Evolutionary conservation across 2,329 filamentous ascomycete genomes (phyloP).

Genomic region (Lasiodiplodia citricola): DNA sequence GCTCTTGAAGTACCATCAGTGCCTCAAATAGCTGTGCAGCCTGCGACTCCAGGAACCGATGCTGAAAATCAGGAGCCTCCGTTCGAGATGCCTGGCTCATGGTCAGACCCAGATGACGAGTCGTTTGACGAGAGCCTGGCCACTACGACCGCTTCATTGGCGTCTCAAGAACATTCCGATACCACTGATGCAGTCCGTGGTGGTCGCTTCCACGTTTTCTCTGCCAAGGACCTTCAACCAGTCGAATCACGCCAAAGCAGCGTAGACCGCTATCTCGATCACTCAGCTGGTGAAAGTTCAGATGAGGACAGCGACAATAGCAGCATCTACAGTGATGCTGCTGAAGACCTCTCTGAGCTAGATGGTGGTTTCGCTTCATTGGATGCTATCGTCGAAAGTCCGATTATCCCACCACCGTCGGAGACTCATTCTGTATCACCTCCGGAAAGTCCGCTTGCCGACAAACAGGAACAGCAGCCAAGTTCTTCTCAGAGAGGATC

Average conservation of each 20-base stretch:
- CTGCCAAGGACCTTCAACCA: constrained; percentile 1
- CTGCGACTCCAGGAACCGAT: constrained; percentile 41
- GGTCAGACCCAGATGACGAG: constrained; percentile 32
- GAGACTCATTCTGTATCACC: not conserved
- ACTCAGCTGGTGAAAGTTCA: constrained; percentile 33
- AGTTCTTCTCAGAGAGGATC: constrained; percentile 33
- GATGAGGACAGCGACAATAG: constrained; percentile 46
- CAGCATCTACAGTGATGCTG: constrained; percentile 77
- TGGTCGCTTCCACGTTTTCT: constrained; percentile 9
- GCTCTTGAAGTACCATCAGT: constrained; percentile 30
- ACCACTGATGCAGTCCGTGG: not conserved
- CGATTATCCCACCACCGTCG: constrained; percentile 39
- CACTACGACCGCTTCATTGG: constrained; percentile 2
- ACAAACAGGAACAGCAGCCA: constrained; percentile 62
- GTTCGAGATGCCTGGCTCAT: constrained; percentile 37
- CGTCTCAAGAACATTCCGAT: not conserved
- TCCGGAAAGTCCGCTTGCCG: constrained; percentile 21
- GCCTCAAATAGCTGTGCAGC: constrained; percentile 42
- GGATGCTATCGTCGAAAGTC: constrained; percentile 71
- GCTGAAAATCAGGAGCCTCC: constrained; percentile 34
- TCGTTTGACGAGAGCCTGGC: constrained; percentile 32
- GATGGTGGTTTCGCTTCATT: constrained; percentile 75
- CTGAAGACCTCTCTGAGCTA: constrained; percentile 71
- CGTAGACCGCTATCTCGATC: constrained; percentile 9
- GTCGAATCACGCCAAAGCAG: constrained; percentile 5